Percentiles rank a stretch among this genome's conserved stretches.
phyloP scores from a whole-genome alignment of 169 alveolate species.

The Perkinsus olseni region DNA sequence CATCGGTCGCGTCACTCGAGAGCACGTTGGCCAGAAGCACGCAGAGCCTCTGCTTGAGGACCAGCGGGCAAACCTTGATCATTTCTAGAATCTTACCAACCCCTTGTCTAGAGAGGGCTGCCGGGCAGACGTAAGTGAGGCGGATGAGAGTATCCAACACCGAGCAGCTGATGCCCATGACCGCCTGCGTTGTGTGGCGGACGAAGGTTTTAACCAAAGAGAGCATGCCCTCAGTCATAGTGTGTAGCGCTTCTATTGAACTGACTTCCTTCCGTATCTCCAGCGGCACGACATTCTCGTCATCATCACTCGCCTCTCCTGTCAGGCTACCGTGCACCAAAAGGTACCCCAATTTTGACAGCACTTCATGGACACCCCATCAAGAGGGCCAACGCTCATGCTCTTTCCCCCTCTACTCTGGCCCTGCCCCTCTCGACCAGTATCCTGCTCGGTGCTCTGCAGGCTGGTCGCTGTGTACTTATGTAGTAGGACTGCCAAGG shows the following conservation, averaged over 20 bases:
- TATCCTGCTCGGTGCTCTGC: background rate
- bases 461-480: background rate
- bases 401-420: background rate
- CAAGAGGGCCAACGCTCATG: background rate
- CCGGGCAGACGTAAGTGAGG: background rate
- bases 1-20: background rate
- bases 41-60: background rate
- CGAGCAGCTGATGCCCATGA: background rate
- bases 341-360: background rate
- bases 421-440: no score
- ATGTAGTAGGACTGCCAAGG: background rate
- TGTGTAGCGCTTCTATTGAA: background rate
- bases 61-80: background rate
- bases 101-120: background rate
- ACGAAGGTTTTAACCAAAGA: background rate
- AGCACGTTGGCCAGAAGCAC: background rate
- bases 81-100: background rate
- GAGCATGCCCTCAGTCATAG: background rate
- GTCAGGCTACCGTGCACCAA: background rate
- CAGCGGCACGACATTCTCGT: background rate
- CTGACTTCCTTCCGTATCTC: background rate
- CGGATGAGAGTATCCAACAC: background rate
- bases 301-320: background rate
- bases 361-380: background rate
- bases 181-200: background rate